phyloP scores from a whole-genome alignment of 371 early-diverging fungal genomes.

The Mucor piriformis region DNA sequence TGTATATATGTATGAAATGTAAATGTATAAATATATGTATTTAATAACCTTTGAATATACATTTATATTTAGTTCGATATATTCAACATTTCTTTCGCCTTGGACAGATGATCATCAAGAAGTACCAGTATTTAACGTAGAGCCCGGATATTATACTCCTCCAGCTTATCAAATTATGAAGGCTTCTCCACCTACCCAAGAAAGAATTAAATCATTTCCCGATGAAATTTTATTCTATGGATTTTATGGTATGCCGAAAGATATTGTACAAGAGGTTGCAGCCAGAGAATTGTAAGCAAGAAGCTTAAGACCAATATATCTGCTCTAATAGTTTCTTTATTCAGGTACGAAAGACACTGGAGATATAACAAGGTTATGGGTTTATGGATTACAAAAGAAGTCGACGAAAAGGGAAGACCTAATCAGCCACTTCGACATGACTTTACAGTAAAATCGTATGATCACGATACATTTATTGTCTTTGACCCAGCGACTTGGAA shows the following conservation, averaged over 20 bases:
- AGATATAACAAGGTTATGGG: constrained; percentile 84
- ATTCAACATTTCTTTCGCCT: constrained; percentile 81
- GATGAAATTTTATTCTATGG: constrained; percentile 94
- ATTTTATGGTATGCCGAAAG: constrained; percentile 90
- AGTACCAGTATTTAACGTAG: constrained; percentile 48
- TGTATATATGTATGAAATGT: too few relatives aligned
- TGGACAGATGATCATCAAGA: constrained; percentile 66
- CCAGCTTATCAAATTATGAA: constrained; percentile 62
- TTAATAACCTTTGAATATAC: background rate
- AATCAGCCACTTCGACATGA: constrained; percentile 27
- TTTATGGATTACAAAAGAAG: constrained; percentile 79
- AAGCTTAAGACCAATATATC: background rate
- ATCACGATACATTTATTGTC: constrained; percentile 76
- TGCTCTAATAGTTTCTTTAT: background rate
- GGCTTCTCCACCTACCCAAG: constrained; percentile 66
- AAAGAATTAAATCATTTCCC: constrained; percentile 64
- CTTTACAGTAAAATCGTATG: constrained; percentile 41
- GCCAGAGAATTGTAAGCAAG: constrained; percentile 77
- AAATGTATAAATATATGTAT: too few relatives aligned
- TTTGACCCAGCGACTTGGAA: constrained; percentile 84
- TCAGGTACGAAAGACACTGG: constrained; percentile 78
- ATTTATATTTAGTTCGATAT: constrained; percentile 52
- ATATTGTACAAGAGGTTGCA: constrained; percentile 85
- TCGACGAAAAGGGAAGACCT: constrained; percentile 27
- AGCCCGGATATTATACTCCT: constrained; percentile 76